Evolutionary conservation across 441 rosid species (phyloP).

Genomic region (Syzygium malaccense): DNA sequence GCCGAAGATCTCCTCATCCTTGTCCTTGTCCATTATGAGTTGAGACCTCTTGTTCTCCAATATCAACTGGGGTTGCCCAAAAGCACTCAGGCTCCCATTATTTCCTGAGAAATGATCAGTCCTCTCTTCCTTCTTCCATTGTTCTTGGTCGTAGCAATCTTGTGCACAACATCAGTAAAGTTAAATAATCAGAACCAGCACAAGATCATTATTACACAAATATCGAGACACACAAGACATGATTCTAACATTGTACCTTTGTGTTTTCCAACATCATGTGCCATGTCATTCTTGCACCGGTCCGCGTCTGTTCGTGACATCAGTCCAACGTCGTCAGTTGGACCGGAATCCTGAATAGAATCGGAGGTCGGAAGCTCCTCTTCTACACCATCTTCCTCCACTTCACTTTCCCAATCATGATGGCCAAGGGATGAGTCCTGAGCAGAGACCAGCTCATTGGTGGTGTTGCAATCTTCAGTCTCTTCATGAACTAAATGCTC

Average conservation of each 20-base stretch:
- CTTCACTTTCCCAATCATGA: constrained; percentile 38
- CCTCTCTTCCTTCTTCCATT: constrained; percentile 5
- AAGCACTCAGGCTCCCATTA: not conserved
- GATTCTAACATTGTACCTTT: not conserved
- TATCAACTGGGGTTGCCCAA: constrained; percentile 3
- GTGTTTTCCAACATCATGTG: constrained; percentile 23
- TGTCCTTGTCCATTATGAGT: constrained; percentile 20
- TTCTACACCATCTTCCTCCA: constrained; percentile 12
- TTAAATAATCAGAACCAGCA: not conserved
- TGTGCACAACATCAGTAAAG: constrained; percentile 10
- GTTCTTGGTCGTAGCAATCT: not conserved
- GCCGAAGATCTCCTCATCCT: constrained; percentile 56
- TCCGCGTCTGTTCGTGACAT: constrained; percentile 19
- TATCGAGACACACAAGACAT: not conserved
- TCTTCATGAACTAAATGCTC: constrained; percentile 12
- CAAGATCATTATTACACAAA: not conserved
- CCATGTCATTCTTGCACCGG: constrained; percentile 20
- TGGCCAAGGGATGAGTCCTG: constrained; percentile 31
- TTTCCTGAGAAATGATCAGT: not conserved
- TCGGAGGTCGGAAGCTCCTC: constrained; percentile 20
- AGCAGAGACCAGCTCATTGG: constrained; percentile 41
- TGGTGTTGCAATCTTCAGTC: constrained; percentile 17
- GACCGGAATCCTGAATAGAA: constrained; percentile 20
- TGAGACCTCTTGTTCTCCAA: constrained; percentile 20
- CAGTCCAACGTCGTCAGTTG: constrained; percentile 19